A percentile compares a stretch with the other conserved stretches of the same genome.
These are phyloP conservation scores for Solanum virginianum DNA, from an alignment of 257 asterid genomes.

Conservation along the genomic window DNA sequence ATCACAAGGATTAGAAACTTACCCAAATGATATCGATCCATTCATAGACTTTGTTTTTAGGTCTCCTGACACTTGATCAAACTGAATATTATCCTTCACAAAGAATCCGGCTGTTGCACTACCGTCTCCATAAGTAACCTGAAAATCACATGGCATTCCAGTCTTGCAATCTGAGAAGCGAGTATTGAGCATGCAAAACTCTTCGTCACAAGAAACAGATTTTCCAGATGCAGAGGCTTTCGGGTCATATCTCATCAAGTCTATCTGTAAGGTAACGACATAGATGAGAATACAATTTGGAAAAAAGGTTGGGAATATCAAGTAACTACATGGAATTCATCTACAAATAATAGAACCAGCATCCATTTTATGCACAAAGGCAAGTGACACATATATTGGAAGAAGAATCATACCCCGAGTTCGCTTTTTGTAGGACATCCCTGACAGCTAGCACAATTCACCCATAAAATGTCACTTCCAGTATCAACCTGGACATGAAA, in stretches of 20 bases:
- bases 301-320: not conserved
- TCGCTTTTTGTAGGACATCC: conserved; percentile 43
- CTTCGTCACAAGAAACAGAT: conserved; percentile 34
- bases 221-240: conserved; percentile 42
- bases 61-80: conserved; percentile 42
- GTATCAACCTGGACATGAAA: conserved; percentile 63
- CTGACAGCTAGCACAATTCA: conserved; percentile 40
- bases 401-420: conserved; percentile 25
- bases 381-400: not conserved
- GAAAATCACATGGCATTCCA: conserved; percentile 32
- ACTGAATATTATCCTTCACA: conserved; percentile 30
- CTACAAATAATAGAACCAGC: not conserved
- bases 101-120: conserved; percentile 49
- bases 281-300: not conserved
- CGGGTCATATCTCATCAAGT: conserved; percentile 29
- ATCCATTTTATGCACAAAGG: not conserved
- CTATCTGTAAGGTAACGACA: conserved; percentile 26
- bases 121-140: conserved; percentile 51
- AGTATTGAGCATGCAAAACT: conserved; percentile 30
- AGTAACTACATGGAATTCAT: not conserved
- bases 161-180: conserved; percentile 26
- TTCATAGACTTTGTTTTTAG: conserved; percentile 23
- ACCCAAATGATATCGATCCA: conserved; percentile 52
- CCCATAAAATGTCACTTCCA: conserved; percentile 61
- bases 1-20: not conserved